Evolutionary conservation across 2,329 filamentous ascomycete genomes (phyloP).

Genomic region (Alternaria consortialis): DNA sequence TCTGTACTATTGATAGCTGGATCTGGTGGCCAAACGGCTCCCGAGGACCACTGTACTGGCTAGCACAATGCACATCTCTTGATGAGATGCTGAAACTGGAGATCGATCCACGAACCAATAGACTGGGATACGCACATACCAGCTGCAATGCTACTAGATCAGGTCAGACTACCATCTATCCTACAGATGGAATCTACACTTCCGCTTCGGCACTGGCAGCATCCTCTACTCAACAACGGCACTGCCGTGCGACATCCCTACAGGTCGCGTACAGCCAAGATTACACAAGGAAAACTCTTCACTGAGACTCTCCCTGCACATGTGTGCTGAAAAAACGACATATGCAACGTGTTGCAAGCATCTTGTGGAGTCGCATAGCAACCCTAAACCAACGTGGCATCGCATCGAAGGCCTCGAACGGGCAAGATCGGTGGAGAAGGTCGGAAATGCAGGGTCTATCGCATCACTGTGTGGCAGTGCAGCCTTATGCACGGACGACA

Average conservation of each 20-base stretch:
- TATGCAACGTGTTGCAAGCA: slow-evolving; percentile 21
- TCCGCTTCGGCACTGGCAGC: slow-evolving; percentile 9
- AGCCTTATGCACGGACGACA: slow-evolving; percentile 28
- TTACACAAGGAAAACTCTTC: slow-evolving; percentile 24
- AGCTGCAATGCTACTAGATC: slow-evolving; percentile 5
- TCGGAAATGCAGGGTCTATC: slow-evolving; percentile 23
- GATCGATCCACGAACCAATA: slow-evolving; percentile 18
- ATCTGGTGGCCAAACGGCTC: slow-evolving; percentile 28
- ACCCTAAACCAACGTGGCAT: slow-evolving; percentile 23
- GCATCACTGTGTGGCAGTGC: slow-evolving; percentile 26
- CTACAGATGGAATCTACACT: slow-evolving; percentile 16
- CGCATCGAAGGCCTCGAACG: slow-evolving; percentile 18
- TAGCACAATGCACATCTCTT: slow-evolving; percentile 6
- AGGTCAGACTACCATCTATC: slow-evolving; percentile 6
- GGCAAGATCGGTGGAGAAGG: slow-evolving; percentile 13
- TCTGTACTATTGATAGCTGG: slow-evolving; percentile 22
- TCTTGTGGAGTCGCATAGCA: slow-evolving; percentile 11
- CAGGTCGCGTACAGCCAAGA: slow-evolving; percentile 3
- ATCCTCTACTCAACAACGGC: slow-evolving; percentile 4
- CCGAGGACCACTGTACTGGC: slow-evolving; percentile 20
- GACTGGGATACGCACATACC: slow-evolving; percentile 6
- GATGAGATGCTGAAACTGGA: slow-evolving; percentile 22
- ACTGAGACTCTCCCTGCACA: slow-evolving; percentile 8
- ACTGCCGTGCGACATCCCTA: slow-evolving; percentile 6
- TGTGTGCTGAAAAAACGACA: slow-evolving; percentile 12